Evolutionary conservation across 169 alveolate genomes (phyloP).

Genomic region (Cryptosporidium sp.): DNA sequence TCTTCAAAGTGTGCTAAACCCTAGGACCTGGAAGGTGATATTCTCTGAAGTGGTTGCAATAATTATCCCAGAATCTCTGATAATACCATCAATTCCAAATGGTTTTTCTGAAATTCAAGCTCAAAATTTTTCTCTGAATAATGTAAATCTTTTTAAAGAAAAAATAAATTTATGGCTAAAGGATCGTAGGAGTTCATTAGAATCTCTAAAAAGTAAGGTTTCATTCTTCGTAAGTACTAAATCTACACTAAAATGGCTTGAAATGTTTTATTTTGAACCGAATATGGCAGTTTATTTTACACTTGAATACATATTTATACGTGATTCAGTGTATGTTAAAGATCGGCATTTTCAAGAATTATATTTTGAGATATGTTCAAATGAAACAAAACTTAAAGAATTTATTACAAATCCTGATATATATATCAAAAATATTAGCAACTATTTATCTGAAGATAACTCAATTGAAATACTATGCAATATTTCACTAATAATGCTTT

Average conservation of each 20-base stretch:
- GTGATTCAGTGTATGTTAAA: not conserved
- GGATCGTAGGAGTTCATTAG: not conserved
- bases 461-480: conserved; percentile 55
- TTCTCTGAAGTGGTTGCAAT: conserved; percentile 63
- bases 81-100: conserved; percentile 35
- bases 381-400: conserved; percentile 31
- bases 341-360: conserved; percentile 25
- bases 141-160: not conserved
- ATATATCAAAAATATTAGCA: conserved; percentile 13
- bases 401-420: conserved; percentile 11
- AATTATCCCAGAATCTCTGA: conserved; percentile 34
- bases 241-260: conserved; percentile 50
- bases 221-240: not conserved
- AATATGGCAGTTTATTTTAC: conserved; percentile 36
- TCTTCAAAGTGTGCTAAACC: conserved; percentile 14
- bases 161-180: not conserved
- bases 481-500: conserved; percentile 29
- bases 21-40: conserved; percentile 46
- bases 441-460: not conserved
- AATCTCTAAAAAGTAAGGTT: not conserved
- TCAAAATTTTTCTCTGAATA: not conserved
- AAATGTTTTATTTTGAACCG: conserved; percentile 60
- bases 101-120: not conserved
- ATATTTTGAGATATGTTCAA: conserved; percentile 19
- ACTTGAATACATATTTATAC: not conserved